Conservation (phyloP, 306 rosid species). For the Fragaria nilgerrensis region DNA sequence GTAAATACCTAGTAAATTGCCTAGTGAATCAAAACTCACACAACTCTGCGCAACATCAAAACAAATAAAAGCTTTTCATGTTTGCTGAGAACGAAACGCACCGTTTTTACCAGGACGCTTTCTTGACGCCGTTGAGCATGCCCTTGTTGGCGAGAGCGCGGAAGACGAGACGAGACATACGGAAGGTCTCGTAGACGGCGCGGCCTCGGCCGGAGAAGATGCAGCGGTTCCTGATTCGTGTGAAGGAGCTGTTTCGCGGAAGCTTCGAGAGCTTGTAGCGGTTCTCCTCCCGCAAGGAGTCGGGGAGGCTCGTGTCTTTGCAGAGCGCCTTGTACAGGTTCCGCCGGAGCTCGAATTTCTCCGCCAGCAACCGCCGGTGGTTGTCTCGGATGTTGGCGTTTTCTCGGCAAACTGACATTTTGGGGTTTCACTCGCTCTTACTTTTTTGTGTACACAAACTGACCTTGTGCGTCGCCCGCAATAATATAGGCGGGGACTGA, state of each 20-base stretch:
- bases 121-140: constrained; percentile 38
- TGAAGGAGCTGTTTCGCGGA: constrained; percentile 57
- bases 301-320: constrained; percentile 44
- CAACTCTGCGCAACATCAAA: no score
- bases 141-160: constrained; percentile 41
- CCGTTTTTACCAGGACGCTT: constrained; percentile 51
- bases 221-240: constrained; percentile 56
- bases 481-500: no score
- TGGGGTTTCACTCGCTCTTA: not conserved
- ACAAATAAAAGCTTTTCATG: no score
- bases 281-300: constrained; percentile 33
- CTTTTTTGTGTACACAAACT: no score
- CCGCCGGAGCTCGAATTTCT: constrained; percentile 39
- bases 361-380: constrained; percentile 41
- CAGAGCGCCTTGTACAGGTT: constrained; percentile 44
- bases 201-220: constrained; percentile 56
- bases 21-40: no score
- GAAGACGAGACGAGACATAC: constrained; percentile 58
- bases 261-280: constrained; percentile 47
- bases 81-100: not conserved
- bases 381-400: constrained; percentile 49
- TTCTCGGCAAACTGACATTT: constrained; percentile 31
- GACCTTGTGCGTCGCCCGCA: no score
- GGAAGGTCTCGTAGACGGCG: constrained; percentile 43
- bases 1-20: no score